Base-by-base conservation (phyloP, 2,329 filamentous ascomycete genomes). In the Diaporthe citri region DNA sequence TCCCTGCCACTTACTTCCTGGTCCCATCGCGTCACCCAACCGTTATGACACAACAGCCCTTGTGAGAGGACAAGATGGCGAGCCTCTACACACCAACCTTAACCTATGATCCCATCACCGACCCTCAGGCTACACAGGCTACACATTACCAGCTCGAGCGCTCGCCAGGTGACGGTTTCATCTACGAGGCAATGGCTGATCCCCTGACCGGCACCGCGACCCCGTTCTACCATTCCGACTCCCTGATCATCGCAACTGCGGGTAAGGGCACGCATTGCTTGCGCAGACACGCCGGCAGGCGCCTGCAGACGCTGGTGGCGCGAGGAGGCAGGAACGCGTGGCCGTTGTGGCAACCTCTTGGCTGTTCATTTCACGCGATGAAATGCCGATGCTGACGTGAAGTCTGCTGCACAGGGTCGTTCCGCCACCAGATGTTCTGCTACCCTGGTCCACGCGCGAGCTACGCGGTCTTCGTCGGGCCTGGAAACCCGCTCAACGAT, bases 371-470 rank as follows among this genome's bases (percentile, higher is more conserved):
- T 43, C 41, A 48, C 22, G 22, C 12, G 9, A 12, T 4, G 46
- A 12, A 28, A 25, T n/a, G 51, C n/a, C 28, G 31, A 20, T 62
- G 25, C 60, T 64, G 10, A 64, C 41, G 5, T 9, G 4, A n/a
- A 25, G 15, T 9, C 22, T 22, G 3, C 17, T 39, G 5, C 41
- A 12, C 64, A 69, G 64, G 64, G 4, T 69, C 69, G 4, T 75
- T 60, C 20, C 25, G 39, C n/a, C 60, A 64, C 34, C 52, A 69
- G 57, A 75, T 51, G 51, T 72, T 57, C n/a, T 48, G 43, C 41
- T 72, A 72, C 25, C 69, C 73, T 1, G 69, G 69, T n/a, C 69
- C 73, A 1, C 69, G 73, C 7, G 36, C 57, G 12, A 72, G 69
- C 46, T 60, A 72, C 36, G 28, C 69, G 10, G 69, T 75, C 31